Evolutionary conservation across 805 yeast genomes (phyloP), one percentile per base, ranked within the genome.

Genomic region (Lipomyces anomalus): DNA sequence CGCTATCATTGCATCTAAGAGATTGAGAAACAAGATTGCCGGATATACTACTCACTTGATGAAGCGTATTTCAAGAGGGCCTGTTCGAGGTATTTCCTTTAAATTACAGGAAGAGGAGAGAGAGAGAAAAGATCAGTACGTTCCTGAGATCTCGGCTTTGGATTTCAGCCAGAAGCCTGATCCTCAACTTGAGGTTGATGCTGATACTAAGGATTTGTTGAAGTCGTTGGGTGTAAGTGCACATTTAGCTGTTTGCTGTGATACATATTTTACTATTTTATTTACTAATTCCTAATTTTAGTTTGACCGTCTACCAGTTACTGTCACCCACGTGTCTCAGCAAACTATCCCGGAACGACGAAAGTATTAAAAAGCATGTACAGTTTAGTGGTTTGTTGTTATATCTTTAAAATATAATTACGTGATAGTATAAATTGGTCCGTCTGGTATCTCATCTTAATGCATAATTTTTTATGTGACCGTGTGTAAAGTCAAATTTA

Each of bases 1-100:
- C 67, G 98, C 99, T 63, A 89, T 85, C 74, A 94, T 92, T 71
- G 97, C 90, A 75, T 87, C 98, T 69, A 92, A 92, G 84, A 87
- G 99, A 79, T 84, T 92, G 75, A 92, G 99, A 82, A 92, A 92
- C 92, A 92, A 92, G 87, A 94, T 92, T 69, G 98, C 99, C 73
- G 99, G 99, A 74, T 92, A 90, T 95, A 92, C 98, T 76, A 92
- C 98, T 70, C 99, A 92, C 77, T 83, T 92, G 75, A 94, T 92
- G 98, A 92, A 87, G 82, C 89, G 99, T 81, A 92, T 92, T 71
- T 97, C 94, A 79, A 92, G 90, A 82, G 99, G 99, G 73, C 99
- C 99, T 80, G 99, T 92, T 67, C 89, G 97, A 83, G 99, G 99
- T 79, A 94, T 92, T 66, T 92, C 99, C 67, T 92, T 92, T 95